Conservation (phyloP, 306 rosid genomes). For the Hippophae tibetana region DNA sequence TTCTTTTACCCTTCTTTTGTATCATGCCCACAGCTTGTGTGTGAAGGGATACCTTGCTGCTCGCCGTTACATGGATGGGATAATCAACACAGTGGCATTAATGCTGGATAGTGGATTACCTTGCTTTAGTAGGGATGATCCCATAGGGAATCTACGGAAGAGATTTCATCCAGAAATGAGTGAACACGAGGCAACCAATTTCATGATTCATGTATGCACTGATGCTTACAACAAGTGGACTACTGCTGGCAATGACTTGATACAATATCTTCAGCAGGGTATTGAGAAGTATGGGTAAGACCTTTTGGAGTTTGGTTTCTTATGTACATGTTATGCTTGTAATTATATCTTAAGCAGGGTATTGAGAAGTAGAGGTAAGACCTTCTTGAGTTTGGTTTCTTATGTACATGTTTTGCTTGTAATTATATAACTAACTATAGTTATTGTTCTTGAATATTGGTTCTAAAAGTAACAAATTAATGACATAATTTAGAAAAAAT, state of each 20-base stretch:
- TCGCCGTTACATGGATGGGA: constrained; percentile 79
- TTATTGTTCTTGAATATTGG: too few species aligned
- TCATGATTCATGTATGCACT: constrained; percentile 88
- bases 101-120: constrained; percentile 96
- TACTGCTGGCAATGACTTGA: constrained; percentile 95
- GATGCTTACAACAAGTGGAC: constrained; percentile 99
- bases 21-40: constrained; percentile 49
- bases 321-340: constrained; percentile 44
- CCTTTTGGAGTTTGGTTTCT: constrained; percentile 17
- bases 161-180: constrained; percentile 97
- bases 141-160: constrained; percentile 91
- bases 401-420: constrained; percentile 44
- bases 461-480: too few species aligned
- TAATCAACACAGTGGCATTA: constrained; percentile 61
- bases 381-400: constrained; percentile 16
- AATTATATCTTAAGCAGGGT: too few species aligned
- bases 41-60: constrained; percentile 97
- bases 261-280: constrained; percentile 95
- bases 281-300: constrained; percentile 56
- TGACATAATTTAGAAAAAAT: too few species aligned
- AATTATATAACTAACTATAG: background rate
- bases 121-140: constrained; percentile 96
- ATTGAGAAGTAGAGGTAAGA: constrained; percentile 29
- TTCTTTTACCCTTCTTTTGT: background rate
- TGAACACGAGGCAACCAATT: constrained; percentile 92